Evolutionary conservation across 108 stramenopile species (phyloP).

Genomic region (Mediolabrus comicus): DNA sequence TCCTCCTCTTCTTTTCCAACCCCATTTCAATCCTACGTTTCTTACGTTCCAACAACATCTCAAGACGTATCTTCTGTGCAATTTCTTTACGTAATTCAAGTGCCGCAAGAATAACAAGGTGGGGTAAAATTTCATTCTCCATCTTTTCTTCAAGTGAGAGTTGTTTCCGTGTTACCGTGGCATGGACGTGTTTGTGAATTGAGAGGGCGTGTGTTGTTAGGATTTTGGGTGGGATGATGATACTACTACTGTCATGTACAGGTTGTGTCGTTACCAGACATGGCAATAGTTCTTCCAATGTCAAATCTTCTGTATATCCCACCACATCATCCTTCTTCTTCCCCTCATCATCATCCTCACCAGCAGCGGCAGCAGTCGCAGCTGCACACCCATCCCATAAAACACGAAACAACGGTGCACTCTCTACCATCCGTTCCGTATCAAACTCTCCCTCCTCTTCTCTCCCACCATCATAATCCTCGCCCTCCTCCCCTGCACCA

Average conservation of each 20-base stretch:
- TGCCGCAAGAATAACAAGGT: slow-evolving; percentile 18
- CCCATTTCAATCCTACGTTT: neutral
- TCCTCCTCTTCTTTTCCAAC: neutral
- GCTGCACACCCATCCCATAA: slow-evolving; percentile 24
- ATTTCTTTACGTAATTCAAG: slow-evolving; percentile 29
- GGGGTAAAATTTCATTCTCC: slow-evolving; percentile 15
- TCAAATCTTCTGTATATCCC: slow-evolving; percentile 35
- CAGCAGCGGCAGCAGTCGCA: neutral
- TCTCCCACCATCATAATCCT: neutral
- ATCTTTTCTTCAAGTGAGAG: slow-evolving; percentile 25
- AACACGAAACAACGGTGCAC: slow-evolving; percentile 15
- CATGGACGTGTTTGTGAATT: slow-evolving; percentile 23
- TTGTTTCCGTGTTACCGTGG: slow-evolving; percentile 13
- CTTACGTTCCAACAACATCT: slow-evolving; percentile 18
- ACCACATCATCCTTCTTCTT: neutral
- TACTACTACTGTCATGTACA: neutral
- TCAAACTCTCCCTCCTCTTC: slow-evolving; percentile 14
- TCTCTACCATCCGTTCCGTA: slow-evolving; percentile 4
- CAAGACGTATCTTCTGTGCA: slow-evolving; percentile 20
- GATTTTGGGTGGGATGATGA: neutral
- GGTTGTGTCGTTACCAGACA: neutral
- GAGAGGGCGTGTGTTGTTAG: slow-evolving; percentile 8
- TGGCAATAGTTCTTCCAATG: slow-evolving; percentile 10
- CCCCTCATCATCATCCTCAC: neutral
- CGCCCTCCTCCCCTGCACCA: neutral